A percentile compares a stretch with the other conserved stretches of the same genome.
These are phyloP conservation scores for Russula emetica DNA, from an alignment of 768 basidiomycete genomes.

Conservation along the genomic window DNA sequence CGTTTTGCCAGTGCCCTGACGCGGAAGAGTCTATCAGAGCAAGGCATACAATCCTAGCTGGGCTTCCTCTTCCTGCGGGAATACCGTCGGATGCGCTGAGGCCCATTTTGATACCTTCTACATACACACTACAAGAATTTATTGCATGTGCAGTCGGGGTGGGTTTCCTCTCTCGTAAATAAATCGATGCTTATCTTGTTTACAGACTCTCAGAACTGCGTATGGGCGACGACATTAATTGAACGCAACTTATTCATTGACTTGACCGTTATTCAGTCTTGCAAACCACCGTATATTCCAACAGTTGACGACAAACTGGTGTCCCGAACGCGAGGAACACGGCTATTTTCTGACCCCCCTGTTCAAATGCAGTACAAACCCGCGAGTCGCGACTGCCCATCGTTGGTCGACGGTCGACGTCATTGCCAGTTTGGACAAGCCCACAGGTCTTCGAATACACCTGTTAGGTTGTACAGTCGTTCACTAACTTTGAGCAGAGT, in stretches of 20 bases:
- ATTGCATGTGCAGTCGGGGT: conserved; percentile 55
- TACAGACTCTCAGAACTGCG: conserved; percentile 54
- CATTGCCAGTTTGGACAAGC: conserved; percentile 51
- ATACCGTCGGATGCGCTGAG: conserved; percentile 63
- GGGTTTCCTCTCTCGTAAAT: conserved; percentile 30
- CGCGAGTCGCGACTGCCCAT: conserved; percentile 70
- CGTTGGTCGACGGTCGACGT: conserved; percentile 68
- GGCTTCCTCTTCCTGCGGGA: conserved; percentile 58
- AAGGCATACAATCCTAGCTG: conserved; percentile 52
- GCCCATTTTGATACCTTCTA: conserved; percentile 62
- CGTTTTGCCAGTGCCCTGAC: conserved; percentile 5
- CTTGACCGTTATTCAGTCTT: conserved; percentile 41
- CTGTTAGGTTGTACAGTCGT: background rate
- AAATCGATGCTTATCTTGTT: conserved; percentile 5
- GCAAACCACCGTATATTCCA: conserved; percentile 64
- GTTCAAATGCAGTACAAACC: conserved; percentile 78
- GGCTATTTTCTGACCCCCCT: conserved; percentile 69
- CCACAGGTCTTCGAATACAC: conserved; percentile 47
- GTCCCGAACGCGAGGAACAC: conserved; percentile 77
- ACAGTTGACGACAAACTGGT: conserved; percentile 68
- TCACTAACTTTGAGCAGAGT: conserved; percentile 45
- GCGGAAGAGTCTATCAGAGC: conserved; percentile 41
- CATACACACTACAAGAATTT: conserved; percentile 67
- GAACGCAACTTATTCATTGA: background rate
- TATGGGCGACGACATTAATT: conserved; percentile 35